Evolutionary conservation across 2,329 filamentous ascomycete genomes (phyloP), one percentile per base, ranked within the genome.

Genomic region (Aspergillus cejpii): DNA sequence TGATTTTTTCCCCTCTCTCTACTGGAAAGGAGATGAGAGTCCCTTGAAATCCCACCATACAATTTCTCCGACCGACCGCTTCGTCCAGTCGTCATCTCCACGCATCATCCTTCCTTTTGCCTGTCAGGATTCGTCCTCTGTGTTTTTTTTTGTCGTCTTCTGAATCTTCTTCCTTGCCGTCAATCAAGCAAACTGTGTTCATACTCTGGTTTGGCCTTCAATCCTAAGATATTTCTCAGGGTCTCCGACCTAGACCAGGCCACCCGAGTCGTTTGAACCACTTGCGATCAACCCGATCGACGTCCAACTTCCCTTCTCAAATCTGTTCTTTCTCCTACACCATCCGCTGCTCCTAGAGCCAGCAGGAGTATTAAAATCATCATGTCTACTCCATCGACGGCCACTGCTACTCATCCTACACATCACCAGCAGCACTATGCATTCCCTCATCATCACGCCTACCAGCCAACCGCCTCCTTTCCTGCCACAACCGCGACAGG

Each of bases 351-450:
- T 62, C 55, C 50, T 55, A 53, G 58, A 50, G 58, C 57, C 60
- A 55, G 54, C 52, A 44, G 53, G 50, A 53, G 14, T 53, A 43
- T 46, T 51, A 48, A 43, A 46, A 60, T 53, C 61, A 65, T 53
- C 66, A 90, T 91, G 86, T 90, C 86, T 75, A 89, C 85, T 57
- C 85, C 86, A 56, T 87, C 85, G 51, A 85, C 83, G 61, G 83
- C 83, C 60, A 85, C 83, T 66, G 82, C 82, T 61, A 84, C 82
- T 56, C 75, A 87, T 62, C 81, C 82, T 64, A 79, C 78, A 60
- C 81, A 83, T 67, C 79, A 55, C 52, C 60, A 44, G 37, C 76
- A 78, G 50, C 77, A 77, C 61, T 81, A 82, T 72, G 74, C 69
- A 55, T 83, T 83, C 61, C 75, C 80, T 52, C 74, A 75, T 63